Evolutionary conservation across 2,329 filamentous ascomycete genomes (phyloP).

Genomic region (Emmonsia crescens): DNA sequence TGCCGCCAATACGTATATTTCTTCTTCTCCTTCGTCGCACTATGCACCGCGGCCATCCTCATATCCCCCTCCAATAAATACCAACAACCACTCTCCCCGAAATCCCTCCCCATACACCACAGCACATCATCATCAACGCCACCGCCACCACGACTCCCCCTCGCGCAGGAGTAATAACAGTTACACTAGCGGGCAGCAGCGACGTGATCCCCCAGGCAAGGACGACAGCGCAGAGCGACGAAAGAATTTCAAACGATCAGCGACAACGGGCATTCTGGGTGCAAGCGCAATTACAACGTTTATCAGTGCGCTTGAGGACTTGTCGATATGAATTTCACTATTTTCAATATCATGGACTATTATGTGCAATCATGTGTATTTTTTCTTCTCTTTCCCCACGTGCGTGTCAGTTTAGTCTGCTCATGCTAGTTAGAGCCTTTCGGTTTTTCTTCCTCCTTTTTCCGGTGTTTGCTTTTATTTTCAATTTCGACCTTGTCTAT

Average conservation of each 20-base stretch:
- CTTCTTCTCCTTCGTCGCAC: background rate
- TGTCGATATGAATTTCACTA: slow-evolving; percentile 10
- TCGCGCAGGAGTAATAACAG: slow-evolving; percentile 8
- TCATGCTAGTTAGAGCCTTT: background rate
- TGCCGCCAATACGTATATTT: background rate
- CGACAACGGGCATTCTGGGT: slow-evolving; percentile 26
- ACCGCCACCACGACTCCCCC: slow-evolving; percentile 1
- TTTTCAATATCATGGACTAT: background rate
- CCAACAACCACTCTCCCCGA: background rate
- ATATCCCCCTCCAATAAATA: background rate
- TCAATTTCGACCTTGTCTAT: background rate
- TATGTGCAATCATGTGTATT: background rate
- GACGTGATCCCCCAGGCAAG: slow-evolving; percentile 5
- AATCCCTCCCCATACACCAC: background rate
- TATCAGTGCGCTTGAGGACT: slow-evolving; percentile 30
- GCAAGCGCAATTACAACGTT: slow-evolving; percentile 30
- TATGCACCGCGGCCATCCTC: background rate
- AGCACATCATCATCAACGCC: slow-evolving; percentile 3
- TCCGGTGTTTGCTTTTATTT: background rate
- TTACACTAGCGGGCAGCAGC: background rate
- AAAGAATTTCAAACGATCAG: slow-evolving; percentile 22
- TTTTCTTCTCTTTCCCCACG: background rate
- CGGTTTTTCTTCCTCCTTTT: background rate
- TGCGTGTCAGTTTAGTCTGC: background rate
- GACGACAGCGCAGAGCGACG: slow-evolving; percentile 17